phyloP scores from a whole-genome alignment of 2,329 filamentous ascomycete species.

The Coniochaeta pulveracea region DNA sequence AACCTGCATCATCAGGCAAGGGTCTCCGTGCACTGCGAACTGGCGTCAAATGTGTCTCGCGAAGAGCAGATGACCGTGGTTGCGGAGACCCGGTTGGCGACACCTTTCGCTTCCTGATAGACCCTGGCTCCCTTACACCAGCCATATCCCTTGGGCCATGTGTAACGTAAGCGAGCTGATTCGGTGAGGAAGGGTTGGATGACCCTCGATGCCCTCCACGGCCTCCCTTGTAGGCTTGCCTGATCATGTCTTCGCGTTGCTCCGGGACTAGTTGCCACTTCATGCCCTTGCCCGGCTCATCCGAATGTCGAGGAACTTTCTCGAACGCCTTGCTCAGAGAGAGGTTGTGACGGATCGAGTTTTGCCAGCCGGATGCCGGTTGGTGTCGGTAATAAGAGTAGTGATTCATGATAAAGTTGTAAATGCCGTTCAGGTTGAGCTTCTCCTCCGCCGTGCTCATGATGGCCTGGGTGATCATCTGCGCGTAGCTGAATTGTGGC shows the following conservation, averaged over 20 bases:
- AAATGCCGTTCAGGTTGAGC: slow-evolving; percentile 84
- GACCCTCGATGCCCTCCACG: slow-evolving; percentile 55
- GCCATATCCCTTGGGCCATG: slow-evolving; percentile 46
- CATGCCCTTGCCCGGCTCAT: slow-evolving; percentile 97
- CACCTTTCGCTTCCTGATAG: slow-evolving; percentile 45
- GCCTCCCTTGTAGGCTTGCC: slow-evolving; percentile 53
- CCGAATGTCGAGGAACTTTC: slow-evolving; percentile 82
- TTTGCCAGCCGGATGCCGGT: slow-evolving; percentile 71
- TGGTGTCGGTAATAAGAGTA: slow-evolving; percentile 92
- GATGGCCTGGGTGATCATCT: slow-evolving; percentile 94
- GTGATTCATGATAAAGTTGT: slow-evolving; percentile 79
- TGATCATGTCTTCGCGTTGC: slow-evolving; percentile 76
- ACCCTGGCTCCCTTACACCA: slow-evolving; percentile 31
- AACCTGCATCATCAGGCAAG: slow-evolving; percentile 21
- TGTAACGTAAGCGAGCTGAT: slow-evolving; percentile 47
- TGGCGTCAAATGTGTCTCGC: slow-evolving; percentile 44
- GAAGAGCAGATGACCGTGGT: slow-evolving; percentile 36
- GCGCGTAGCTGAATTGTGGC: slow-evolving; percentile 90
- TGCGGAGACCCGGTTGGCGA: slow-evolving; percentile 45
- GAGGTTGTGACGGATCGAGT: slow-evolving; percentile 93
- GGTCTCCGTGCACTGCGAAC: slow-evolving; percentile 36
- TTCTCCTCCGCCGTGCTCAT: slow-evolving; percentile 78
- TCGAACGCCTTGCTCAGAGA: slow-evolving; percentile 91
- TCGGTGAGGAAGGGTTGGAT: slow-evolving; percentile 59
- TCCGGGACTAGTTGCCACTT: slow-evolving; percentile 93